Base-by-base conservation (phyloP, 148 eudicot species). In the Camellia lanceoleosa region DNA sequence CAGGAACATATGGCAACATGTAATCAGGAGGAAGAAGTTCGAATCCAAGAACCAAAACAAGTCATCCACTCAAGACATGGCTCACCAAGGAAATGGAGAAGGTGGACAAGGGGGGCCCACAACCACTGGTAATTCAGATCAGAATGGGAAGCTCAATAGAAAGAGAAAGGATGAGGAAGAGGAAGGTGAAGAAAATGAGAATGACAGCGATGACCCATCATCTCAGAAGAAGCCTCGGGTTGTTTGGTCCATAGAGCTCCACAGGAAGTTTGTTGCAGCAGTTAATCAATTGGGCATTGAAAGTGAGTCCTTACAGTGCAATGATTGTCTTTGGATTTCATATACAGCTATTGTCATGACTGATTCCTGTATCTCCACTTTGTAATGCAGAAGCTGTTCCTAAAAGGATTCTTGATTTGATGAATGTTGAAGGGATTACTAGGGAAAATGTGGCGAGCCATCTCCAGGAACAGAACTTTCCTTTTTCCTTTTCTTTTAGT, bases 361-460 rank as follows among this genome's bases (percentile, higher is more conserved):
- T 38, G 9, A 58, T 67, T 0, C 7, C 68, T 56, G 7, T 9
- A 58, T 67, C 23, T 65, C 64, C 61, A 15, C 73, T 75, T 73
- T 69, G 14, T 38, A 52, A 75, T 86, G 89, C 93, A 96, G 99
- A 88, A 88, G 99, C 97, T 47, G 90, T 93, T 71, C 97, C 97
- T 3, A 95, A 95, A 84, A 95, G 90, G 84, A 95, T 95, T 80
- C 97, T 95, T 79, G 99, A 95, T 73, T 52, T 90, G 73, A 95
- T 95, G 99, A 88, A 92, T 73, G 97, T 89, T 15, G 93, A 92
- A 69, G 92, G 93, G 76, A 92, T 95, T 41, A 93, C 97, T 4
- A 91, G 99, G 80, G 99, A 95, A 84, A 93, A 95, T 56, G 97
- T 95, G 54, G 99, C 99, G 5, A 95, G 99, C 94, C 99, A 95